A percentile compares a stretch with the other conserved stretches of the same genome.
Evolutionary conservation across 202 grass and related monocot genomes (phyloP).

Genomic region (Schoenoplectus tabernaemontani): DNA sequence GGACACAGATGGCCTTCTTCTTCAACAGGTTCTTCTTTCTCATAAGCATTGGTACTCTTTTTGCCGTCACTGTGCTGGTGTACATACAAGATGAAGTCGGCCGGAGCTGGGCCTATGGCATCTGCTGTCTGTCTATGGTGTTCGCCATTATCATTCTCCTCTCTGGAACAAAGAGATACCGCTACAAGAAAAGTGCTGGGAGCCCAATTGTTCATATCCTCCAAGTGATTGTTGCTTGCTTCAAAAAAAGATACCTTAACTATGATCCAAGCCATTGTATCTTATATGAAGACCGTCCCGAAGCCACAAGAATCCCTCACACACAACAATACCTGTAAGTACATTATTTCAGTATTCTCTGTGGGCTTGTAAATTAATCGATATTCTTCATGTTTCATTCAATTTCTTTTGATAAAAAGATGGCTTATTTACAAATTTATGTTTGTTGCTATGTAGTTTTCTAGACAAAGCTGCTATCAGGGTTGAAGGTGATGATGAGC

Average conservation of each 20-base stretch:
- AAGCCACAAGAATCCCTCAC: constrained; percentile 32
- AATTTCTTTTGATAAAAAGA: neutral
- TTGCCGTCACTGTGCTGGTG: constrained; percentile 75
- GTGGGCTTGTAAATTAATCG: neutral
- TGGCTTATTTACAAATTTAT: neutral
- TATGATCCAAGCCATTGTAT: neutral
- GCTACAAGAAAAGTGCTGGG: constrained; percentile 58
- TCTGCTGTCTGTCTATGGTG: constrained; percentile 59
- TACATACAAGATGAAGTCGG: constrained; percentile 84
- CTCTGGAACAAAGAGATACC: constrained; percentile 56
- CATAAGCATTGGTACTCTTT: constrained; percentile 64
- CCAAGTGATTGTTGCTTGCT: constrained; percentile 59
- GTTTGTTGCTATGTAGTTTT: constrained; percentile 12
- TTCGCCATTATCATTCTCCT: constrained; percentile 46
- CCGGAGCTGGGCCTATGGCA: constrained; percentile 83
- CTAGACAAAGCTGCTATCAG: constrained; percentile 70
- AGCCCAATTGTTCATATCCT: constrained; percentile 83
- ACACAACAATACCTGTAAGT: constrained; percentile 54
- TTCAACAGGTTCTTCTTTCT: constrained; percentile 91
- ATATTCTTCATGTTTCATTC: neutral
- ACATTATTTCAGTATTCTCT: neutral
- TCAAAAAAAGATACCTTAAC: constrained; percentile 37
- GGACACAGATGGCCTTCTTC: constrained; percentile 58
- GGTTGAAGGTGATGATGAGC: constrained; percentile 44
- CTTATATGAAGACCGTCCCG: constrained; percentile 52